A percentile compares a stretch with the other conserved stretches of the same genome.
phyloP scores from a whole-genome alignment of 202 grass and related monocot species.

The Panicum hallii region DNA sequence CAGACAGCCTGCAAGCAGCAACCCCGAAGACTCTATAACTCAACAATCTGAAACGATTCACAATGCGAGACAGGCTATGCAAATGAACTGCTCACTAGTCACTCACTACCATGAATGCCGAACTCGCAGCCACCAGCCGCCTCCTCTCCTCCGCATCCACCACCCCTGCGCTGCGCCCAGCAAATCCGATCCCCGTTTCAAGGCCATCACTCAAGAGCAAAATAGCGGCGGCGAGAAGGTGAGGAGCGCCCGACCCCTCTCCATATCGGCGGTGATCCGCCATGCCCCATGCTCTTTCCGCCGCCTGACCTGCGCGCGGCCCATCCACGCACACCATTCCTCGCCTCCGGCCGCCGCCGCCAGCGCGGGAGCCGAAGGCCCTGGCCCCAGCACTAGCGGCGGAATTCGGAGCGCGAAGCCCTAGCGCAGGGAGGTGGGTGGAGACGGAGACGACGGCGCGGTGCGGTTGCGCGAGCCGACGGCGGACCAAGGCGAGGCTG shows the following conservation, averaged over 20 bases:
- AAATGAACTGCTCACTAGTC: not conserved
- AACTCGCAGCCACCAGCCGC: not conserved
- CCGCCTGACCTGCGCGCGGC: not conserved
- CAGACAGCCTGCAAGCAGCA: slow-evolving; percentile 41
- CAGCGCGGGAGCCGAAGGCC: not conserved
- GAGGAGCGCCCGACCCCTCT: slow-evolving; percentile 42
- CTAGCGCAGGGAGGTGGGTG: not conserved
- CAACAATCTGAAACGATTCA: not conserved
- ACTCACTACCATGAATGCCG: not conserved
- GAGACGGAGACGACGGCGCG: not conserved
- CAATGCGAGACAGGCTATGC: not conserved
- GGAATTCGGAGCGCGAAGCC: not conserved
- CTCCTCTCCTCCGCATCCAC: not conserved
- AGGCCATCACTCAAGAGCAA: not conserved
- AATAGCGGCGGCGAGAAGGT: not conserved
- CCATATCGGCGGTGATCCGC: slow-evolving; percentile 11
- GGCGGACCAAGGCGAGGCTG: not conserved
- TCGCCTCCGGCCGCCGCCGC: not conserved
- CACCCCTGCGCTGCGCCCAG: not conserved
- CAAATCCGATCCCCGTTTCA: not conserved
- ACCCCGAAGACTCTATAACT: not conserved
- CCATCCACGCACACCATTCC: not conserved
- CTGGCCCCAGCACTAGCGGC: not conserved
- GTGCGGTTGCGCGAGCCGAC: not conserved
- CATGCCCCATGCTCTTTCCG: not conserved